Evolutionary conservation across 345 rosid species (phyloP).

Genomic region (Passiflora organensis): DNA sequence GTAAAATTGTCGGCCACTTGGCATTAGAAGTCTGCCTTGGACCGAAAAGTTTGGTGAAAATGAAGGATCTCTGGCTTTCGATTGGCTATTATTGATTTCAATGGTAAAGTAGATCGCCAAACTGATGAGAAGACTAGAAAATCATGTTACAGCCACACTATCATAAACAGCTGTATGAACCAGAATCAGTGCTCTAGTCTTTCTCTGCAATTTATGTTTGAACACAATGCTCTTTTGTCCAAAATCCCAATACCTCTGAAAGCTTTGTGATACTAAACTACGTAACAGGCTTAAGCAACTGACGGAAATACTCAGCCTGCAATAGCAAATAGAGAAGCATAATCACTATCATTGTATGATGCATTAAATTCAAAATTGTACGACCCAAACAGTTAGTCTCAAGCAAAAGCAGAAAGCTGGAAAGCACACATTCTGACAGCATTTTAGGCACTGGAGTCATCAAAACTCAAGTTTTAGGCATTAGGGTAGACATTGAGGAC

Average conservation of each 20-base stretch:
- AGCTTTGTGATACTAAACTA: constrained; percentile 42
- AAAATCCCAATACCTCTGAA: constrained; percentile 28
- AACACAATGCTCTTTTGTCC: constrained; percentile 28
- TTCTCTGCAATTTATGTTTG: constrained; percentile 40
- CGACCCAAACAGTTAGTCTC: background rate
- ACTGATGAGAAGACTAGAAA: constrained; percentile 23
- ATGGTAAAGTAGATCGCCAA: constrained; percentile 25
- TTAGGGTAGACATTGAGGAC: too few relatives aligned
- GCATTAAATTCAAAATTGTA: background rate
- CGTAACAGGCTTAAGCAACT: constrained; percentile 97
- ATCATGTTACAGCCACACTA: constrained; percentile 34
- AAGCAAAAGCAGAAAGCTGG: too few relatives aligned
- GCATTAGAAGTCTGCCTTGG: constrained; percentile 39
- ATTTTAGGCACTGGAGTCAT: too few relatives aligned
- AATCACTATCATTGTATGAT: background rate
- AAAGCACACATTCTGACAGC: too few relatives aligned
- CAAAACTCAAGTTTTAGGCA: too few relatives aligned
- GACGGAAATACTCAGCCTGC: constrained; percentile 95
- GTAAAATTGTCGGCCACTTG: constrained; percentile 37
- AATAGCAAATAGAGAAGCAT: constrained; percentile 15
- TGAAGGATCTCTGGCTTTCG: constrained; percentile 19
- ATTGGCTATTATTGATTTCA: constrained; percentile 25
- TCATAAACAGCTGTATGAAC: constrained; percentile 25
- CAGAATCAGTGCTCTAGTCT: constrained; percentile 42
- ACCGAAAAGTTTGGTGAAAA: constrained; percentile 12